These are phyloP conservation scores for Fusarium sp. DNA, from an alignment of 2,329 filamentous ascomycete species.

Conservation along the genomic window DNA sequence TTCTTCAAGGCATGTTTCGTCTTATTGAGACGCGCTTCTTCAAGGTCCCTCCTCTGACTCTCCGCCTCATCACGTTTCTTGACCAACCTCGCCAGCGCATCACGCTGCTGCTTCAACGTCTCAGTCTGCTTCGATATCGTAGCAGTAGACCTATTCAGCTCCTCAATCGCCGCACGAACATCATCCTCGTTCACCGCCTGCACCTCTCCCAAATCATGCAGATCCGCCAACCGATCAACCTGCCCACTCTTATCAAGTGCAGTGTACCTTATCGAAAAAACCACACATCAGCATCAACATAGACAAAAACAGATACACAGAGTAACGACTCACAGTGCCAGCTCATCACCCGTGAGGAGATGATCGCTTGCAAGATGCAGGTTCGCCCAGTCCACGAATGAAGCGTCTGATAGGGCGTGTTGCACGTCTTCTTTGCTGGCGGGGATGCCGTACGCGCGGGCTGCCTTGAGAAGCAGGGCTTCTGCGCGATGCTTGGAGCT, in stretches of 20 bases:
- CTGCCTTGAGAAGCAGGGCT: slow-evolving; percentile 50
- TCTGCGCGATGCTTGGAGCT: slow-evolving; percentile 47
- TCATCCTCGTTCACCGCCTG: slow-evolving; percentile 69
- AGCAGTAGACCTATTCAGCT: slow-evolving; percentile 73
- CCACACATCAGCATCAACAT: slow-evolving; percentile 17
- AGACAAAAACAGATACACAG: slow-evolving; percentile 16
- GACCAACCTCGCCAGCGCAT: slow-evolving; percentile 66
- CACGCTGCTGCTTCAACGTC: slow-evolving; percentile 70
- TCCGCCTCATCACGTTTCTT: slow-evolving; percentile 53
- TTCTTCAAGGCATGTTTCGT: slow-evolving; percentile 55
- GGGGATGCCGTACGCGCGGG: slow-evolving; percentile 49
- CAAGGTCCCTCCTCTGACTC: slow-evolving; percentile 47
- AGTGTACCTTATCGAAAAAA: slow-evolving; percentile 57
- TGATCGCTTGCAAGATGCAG: slow-evolving; percentile 63
- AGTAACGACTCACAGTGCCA: slow-evolving; percentile 59
- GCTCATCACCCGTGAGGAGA: slow-evolving; percentile 65
- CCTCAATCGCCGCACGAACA: slow-evolving; percentile 69
- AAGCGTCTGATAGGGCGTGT: slow-evolving; percentile 52
- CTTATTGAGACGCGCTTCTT: slow-evolving; percentile 45
- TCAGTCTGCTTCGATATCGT: slow-evolving; percentile 74
- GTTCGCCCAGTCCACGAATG: slow-evolving; percentile 61
- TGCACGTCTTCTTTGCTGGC: slow-evolving; percentile 53
- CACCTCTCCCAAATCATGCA: slow-evolving; percentile 59
- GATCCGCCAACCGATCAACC: slow-evolving; percentile 58
- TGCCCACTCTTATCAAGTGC: slow-evolving; percentile 61